Evolutionary conservation across 805 yeast species (phyloP).

Genomic region (Sporopachydermia quercuum): DNA sequence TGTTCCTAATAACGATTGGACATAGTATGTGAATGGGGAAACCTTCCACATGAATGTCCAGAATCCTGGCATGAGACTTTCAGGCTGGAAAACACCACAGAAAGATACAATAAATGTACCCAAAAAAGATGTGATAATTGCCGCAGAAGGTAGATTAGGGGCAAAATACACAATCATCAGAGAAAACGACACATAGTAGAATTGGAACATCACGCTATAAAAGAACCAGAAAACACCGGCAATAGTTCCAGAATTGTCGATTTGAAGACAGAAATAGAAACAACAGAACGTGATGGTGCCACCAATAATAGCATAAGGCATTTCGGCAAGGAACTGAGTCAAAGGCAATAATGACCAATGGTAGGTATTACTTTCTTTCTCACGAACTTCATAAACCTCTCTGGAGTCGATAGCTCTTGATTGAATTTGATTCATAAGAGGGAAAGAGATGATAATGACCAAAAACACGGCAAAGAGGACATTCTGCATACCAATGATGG

Average conservation of each 20-base stretch:
- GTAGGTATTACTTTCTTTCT: constrained; percentile 55
- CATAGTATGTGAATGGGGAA: constrained; percentile 28
- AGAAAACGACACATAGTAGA: constrained; percentile 10
- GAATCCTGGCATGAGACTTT: constrained; percentile 27
- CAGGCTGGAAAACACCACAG: constrained; percentile 24
- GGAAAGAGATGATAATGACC: constrained; percentile 41
- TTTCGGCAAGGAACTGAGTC: constrained; percentile 38
- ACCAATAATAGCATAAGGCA: constrained; percentile 40
- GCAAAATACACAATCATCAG: constrained; percentile 25
- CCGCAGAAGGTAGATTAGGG: constrained; percentile 40
- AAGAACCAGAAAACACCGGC: constrained; percentile 24
- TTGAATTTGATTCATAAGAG: constrained; percentile 48
- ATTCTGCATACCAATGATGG: constrained; percentile 41
- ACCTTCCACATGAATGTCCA: constrained; percentile 28
- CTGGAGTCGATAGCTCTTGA: constrained; percentile 42
- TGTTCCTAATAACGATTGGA: constrained; percentile 24
- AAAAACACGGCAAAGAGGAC: constrained; percentile 45
- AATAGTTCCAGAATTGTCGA: constrained; percentile 27
- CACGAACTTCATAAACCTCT: constrained; percentile 56
- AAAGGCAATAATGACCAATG: constrained; percentile 51
- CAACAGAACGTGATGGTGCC: constrained; percentile 39
- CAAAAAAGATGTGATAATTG: constrained; percentile 27
- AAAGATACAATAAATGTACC: constrained; percentile 20
- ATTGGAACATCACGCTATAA: constrained; percentile 9
- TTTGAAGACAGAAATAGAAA: constrained; percentile 34